Evolutionary conservation across 306 rosid genomes (phyloP), one percentile per base, ranked within the genome.

Genomic region (Vicia faba): DNA sequence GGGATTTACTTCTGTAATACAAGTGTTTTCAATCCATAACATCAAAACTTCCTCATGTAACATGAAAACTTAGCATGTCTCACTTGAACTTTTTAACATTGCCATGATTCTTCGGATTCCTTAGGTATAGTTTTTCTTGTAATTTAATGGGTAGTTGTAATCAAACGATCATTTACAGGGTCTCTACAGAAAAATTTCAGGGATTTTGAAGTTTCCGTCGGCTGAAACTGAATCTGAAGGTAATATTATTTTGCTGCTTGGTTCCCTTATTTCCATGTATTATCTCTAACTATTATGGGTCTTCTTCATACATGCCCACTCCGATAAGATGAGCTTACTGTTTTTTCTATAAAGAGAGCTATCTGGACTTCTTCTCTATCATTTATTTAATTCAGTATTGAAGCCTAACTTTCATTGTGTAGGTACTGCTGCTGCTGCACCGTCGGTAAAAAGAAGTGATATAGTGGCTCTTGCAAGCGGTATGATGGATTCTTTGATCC

Each of bases 401-500:
- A 44, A 44, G 48, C 60, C 39, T 26, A 65, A 43, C 40, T 69
- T 61, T 49, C 44, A 13, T 20, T 28, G 35, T 69, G 73, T 72
- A 82, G 96, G 69, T 77, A 68, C 79, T 70, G 82, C 66, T 16
- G 26, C 55, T 45, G 11, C 51, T 49, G 23, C 25, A 49, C 55
- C 26, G 1, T 71, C 43, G 11, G 81, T 76, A 38, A 71, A 80
- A 18, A 79, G 83, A 70, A 49, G 78, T 43, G 96, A 90, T 71
- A 78, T 93, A 65, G 88, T 84, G 23, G 83, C 88, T 46, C 83
- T 93, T 69, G 97, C 99, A 14, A 87, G 92, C 77, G 99, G 99
- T 93, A 84, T 63, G 77, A 25, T 13, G 40, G 58, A 61, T 40
- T 65, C 39, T 81, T 68, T 65, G 19, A 76, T 53, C 59, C 61